Percentiles rank a stretch among this genome's conserved stretches.
Conservation (phyloP, 176 grass and related monocot genomes). For the Ananas comosus region DNA sequence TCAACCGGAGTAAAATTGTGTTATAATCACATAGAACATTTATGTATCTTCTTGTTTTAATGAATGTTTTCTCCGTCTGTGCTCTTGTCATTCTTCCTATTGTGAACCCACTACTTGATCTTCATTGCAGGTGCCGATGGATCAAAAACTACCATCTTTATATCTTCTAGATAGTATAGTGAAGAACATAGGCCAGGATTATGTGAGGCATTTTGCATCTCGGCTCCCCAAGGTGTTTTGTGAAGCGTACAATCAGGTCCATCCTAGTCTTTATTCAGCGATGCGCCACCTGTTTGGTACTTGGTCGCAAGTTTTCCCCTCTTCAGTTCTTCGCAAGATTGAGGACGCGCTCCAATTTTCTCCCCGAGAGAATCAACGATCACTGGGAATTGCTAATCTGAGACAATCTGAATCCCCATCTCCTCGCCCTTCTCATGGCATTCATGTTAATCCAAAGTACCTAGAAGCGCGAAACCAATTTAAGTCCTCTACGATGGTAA, state of each 20-base stretch:
- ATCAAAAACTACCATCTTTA: slow-evolving; percentile 92
- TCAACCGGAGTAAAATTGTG: no score
- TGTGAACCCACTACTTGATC: slow-evolving; percentile 15
- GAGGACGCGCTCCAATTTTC: slow-evolving; percentile 90
- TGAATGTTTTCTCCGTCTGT: neutral
- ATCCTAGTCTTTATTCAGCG: slow-evolving; percentile 55
- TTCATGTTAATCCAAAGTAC: slow-evolving; percentile 93
- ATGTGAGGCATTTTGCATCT: slow-evolving; percentile 61
- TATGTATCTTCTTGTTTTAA: neutral
- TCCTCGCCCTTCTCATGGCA: slow-evolving; percentile 55
- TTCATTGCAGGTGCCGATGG: slow-evolving; percentile 59
- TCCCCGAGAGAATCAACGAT: slow-evolving; percentile 31
- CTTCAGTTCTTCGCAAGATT: slow-evolving; percentile 54
- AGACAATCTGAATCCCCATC: slow-evolving; percentile 45
- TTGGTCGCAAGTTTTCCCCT: slow-evolving; percentile 75
- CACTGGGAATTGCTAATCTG: slow-evolving; percentile 23
- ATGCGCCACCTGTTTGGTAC: slow-evolving; percentile 89
- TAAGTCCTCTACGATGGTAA: slow-evolving; percentile 47
- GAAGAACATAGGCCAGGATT: slow-evolving; percentile 90
- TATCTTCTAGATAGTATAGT: slow-evolving; percentile 98
- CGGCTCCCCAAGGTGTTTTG: slow-evolving; percentile 74
- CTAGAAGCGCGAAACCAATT: slow-evolving; percentile 52
- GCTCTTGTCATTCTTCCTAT: slow-evolving; percentile 10
- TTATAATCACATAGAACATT: no score
- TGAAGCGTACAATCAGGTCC: slow-evolving; percentile 67